Evolutionary conservation across 441 rosid genomes (phyloP).

Genomic region (Pelargonium myrrhifolium): DNA sequence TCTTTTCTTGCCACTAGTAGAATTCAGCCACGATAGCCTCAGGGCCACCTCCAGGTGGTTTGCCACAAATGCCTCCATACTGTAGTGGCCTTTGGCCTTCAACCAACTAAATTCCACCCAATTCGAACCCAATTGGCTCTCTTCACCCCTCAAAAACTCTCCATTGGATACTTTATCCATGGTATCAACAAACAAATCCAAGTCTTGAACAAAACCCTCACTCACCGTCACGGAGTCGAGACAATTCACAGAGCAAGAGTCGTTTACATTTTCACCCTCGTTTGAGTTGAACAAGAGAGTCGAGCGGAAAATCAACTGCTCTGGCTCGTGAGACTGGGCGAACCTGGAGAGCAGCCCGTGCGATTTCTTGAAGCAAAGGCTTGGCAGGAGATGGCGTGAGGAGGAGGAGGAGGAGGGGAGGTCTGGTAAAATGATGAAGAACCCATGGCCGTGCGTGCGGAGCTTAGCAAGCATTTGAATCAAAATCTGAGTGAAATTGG

Average conservation of each 20-base stretch:
- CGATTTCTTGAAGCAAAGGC: conserved; percentile 73
- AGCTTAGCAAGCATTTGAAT: conserved; percentile 70
- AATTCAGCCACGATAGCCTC: conserved; percentile 86
- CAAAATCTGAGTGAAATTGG: conserved; percentile 46
- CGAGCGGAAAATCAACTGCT: conserved; percentile 49
- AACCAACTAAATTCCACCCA: conserved; percentile 92
- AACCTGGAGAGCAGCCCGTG: conserved; percentile 66
- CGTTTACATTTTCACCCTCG: conserved; percentile 54
- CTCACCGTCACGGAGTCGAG: conserved; percentile 61
- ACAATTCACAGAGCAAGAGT: conserved; percentile 42
- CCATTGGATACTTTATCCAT: conserved; percentile 73
- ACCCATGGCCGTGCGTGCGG: conserved; percentile 53
- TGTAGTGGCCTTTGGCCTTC: conserved; percentile 83
- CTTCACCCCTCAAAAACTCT: conserved; percentile 75
- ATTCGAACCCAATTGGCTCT: conserved; percentile 54
- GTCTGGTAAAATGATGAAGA: conserved; percentile 83
- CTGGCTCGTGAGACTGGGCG: conserved; percentile 47
- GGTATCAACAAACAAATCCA: conserved; percentile 57
- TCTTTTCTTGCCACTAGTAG: conserved; percentile 54
- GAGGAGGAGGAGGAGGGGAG: conserved; percentile 34
- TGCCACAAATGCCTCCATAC: conserved; percentile 71
- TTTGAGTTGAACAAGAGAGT: conserved; percentile 53
- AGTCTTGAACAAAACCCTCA: conserved; percentile 47
- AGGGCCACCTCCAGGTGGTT: conserved; percentile 79
- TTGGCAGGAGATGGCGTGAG: conserved; percentile 56